phyloP scores from a whole-genome alignment of 139 green algal species.

The Volvox africanus region DNA sequence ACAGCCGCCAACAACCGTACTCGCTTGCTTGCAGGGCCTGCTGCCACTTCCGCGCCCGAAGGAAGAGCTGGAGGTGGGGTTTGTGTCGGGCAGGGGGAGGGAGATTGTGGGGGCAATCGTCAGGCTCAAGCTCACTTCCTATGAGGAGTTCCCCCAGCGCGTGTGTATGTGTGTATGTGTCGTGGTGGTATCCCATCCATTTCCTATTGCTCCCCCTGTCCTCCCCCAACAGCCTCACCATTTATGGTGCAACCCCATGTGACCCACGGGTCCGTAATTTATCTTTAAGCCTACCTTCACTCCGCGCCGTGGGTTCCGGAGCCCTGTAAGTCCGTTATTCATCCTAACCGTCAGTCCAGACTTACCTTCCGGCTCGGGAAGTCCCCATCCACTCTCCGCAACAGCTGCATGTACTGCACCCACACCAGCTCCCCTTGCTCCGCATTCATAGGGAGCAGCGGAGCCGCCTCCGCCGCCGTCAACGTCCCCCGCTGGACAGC shows the following conservation, averaged over 20 bases:
- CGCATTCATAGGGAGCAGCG: constrained; percentile 49
- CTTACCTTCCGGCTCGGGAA: constrained; percentile 38
- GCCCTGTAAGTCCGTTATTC: not conserved
- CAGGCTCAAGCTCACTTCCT: too few species aligned
- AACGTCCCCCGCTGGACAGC: constrained; percentile 11
- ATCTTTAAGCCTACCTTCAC: too few species aligned
- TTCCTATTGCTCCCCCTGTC: too few species aligned
- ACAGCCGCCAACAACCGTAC: constrained; percentile 86
- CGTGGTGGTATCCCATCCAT: too few species aligned
- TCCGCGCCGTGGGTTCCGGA: too few species aligned
- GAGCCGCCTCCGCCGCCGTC: constrained; percentile 1
- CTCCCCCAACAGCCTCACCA: too few species aligned
- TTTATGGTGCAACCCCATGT: too few species aligned
- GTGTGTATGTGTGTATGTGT: too few species aligned
- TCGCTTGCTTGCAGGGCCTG: constrained; percentile 15
- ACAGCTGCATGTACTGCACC: constrained; percentile 91
- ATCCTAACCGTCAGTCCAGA: not conserved
- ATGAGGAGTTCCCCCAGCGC: too few species aligned
- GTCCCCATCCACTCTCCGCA: constrained; percentile 67
- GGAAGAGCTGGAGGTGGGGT: constrained; percentile 78
- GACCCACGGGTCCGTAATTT: not conserved
- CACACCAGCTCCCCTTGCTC: constrained; percentile 80
- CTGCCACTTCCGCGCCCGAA: constrained; percentile 80
- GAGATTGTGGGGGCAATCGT: not conserved
- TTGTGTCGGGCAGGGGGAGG: not conserved